Percentiles rank a stretch among this genome's conserved stretches.
phyloP scores from a whole-genome alignment of 83 land plant genomes.

The Picea abies region DNA sequence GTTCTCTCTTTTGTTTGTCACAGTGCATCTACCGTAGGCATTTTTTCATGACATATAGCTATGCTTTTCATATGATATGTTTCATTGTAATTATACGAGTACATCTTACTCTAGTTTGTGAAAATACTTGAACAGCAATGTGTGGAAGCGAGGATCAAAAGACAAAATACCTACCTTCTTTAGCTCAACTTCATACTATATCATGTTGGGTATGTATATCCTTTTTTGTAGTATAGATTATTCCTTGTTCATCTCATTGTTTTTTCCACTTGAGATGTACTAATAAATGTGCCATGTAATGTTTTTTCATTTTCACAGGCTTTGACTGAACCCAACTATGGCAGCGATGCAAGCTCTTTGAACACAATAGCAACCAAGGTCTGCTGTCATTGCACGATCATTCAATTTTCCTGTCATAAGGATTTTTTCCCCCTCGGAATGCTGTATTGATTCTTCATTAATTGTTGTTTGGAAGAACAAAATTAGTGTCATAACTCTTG shows the following conservation, averaged over 20 bases:
- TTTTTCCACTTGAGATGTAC: not conserved
- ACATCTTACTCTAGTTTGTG: not conserved
- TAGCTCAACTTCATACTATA: slow-evolving; percentile 65
- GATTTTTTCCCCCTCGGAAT: not conserved
- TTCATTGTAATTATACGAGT: not conserved
- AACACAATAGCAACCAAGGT: slow-evolving; percentile 90
- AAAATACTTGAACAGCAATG: slow-evolving; percentile 46
- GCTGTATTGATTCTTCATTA: not conserved
- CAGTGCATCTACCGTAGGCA: not conserved
- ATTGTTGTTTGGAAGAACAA: not conserved
- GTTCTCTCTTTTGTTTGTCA: not conserved
- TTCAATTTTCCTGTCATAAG: not conserved
- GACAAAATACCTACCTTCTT: slow-evolving; percentile 77
- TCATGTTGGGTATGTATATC: slow-evolving; percentile 84
- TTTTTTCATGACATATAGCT: not conserved
- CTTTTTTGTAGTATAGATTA: not conserved
- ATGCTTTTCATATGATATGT: not conserved
- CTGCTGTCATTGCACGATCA: slow-evolving; percentile 6
- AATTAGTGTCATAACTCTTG: not conserved
- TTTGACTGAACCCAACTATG: slow-evolving; percentile 92
- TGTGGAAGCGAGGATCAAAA: slow-evolving; percentile 89
- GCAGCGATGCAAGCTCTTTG: slow-evolving; percentile 94
- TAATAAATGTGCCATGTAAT: not conserved
- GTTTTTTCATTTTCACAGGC: slow-evolving; percentile 45
- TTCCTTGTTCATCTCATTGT: not conserved